These are phyloP conservation scores for Chaetomiaceae sp. DNA, from an alignment of 2,329 filamentous ascomycete genomes.

Conservation along the genomic window DNA sequence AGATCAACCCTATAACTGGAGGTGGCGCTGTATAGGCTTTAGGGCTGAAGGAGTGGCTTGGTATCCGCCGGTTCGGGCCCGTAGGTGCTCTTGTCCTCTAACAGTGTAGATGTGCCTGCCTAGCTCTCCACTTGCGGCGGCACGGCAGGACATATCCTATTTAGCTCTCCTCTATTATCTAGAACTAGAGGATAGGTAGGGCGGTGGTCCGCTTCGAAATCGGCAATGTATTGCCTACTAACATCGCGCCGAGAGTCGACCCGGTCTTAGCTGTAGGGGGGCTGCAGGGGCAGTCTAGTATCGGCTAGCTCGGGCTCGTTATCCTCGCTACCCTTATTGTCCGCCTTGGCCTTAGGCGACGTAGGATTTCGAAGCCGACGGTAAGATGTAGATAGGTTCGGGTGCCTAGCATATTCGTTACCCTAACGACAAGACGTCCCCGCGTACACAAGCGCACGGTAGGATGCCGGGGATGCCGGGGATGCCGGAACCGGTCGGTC, in stretches of 20 bases:
- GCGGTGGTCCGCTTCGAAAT: conserved; percentile 4
- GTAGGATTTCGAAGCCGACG: not conserved
- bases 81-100: conserved; percentile 5
- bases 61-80: conserved; percentile 8
- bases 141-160: conserved; percentile 4
- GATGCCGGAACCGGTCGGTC: conserved; percentile 5
- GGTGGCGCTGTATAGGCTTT: conserved; percentile 9
- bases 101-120: conserved; percentile 7
- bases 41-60: conserved; percentile 7
- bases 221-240: not conserved
- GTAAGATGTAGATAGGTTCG: conserved; percentile 2
- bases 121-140: conserved; percentile 2
- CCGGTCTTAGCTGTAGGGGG: not conserved
- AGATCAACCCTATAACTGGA: conserved; percentile 1
- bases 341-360: conserved; percentile 1
- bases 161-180: no score
- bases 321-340: conserved; percentile 9
- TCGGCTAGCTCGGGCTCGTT: conserved; percentile 11
- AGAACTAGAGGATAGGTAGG: no score
- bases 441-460: not conserved
- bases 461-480: not conserved
- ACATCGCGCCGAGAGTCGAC: not conserved
- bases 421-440: not conserved
- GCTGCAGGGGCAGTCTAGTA: conserved; percentile 9
- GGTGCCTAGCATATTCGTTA: conserved; percentile 7